Evolutionary conservation across 2,329 filamentous ascomycete species (phyloP), one percentile per base, ranked within the genome.

Genomic region (Aschersonia sp.): DNA sequence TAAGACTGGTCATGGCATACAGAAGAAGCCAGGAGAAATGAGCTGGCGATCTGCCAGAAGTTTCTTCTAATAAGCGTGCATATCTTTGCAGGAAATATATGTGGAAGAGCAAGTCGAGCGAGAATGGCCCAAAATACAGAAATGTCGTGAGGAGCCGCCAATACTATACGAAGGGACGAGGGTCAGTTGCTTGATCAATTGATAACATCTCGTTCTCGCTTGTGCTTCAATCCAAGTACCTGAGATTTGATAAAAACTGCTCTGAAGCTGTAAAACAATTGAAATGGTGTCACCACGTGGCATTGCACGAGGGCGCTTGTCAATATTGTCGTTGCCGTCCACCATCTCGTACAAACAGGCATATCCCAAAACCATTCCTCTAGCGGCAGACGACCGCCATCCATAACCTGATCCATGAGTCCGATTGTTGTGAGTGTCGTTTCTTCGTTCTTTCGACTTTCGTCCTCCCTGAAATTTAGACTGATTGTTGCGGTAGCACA

Each of bases 281-380:
- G 89, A 60, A 94, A 95, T 7, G 89, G 87, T 11, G 85, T 92
- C 53, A 97, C 71, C 62, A 97, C 82, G 58, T 94, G 81, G 67
- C 88, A 97, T 66, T 97, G 92, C 5, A 97, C 88, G 56, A 97
- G 70, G 12, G 88, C 80, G 55, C 88, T 94, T 9, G 84, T 92
- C 49, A 87, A 71, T 41, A 97, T 81, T 0, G 89, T 94, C 5
- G 89, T 88, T 30, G 87, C 89, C 29, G 92, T 97, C 92, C 92
- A 98, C 83, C 86, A 94, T 51, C 92, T 75, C 39, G 92, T 98
- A 66, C 89, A 94, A 30, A 92, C 80, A 4, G 92, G 92, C 84
- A 95, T 95, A 65, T 98, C 92, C 76, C 87, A 95, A 66, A 95
- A 97, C 92, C 92, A 98, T 56, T 90, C 84, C 66, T 97, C 92